phyloP scores from a whole-genome alignment of 1,284 basidiomycete species.

The Ceraceosorus guamensis region DNA sequence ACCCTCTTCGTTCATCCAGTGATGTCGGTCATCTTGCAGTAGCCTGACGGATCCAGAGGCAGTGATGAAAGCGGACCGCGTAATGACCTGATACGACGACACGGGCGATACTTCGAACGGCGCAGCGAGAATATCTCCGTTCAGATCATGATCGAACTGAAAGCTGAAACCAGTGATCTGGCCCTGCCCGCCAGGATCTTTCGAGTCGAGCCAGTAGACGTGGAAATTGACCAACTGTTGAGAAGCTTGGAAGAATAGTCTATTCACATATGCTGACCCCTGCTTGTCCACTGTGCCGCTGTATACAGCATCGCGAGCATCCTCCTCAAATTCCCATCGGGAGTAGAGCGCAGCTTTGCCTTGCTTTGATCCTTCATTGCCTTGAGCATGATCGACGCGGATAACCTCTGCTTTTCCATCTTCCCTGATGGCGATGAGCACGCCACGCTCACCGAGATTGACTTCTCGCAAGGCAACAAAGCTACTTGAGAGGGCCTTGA shows the following conservation, averaged over 20 bases:
- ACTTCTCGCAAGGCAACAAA: constrained; percentile 25
- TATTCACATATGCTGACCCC: constrained; percentile 60
- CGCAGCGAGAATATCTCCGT: constrained; percentile 60
- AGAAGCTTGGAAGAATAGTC: constrained; percentile 57
- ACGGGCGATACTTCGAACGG: constrained; percentile 55
- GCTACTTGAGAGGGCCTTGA: constrained; percentile 11
- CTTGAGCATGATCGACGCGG: constrained; percentile 8
- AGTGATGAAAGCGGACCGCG: constrained; percentile 62
- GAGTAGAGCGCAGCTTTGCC: constrained; percentile 13
- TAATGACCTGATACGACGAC: constrained; percentile 51
- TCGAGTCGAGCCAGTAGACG: constrained; percentile 57
- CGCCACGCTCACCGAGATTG: constrained; percentile 33
- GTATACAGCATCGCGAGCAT: constrained; percentile 45
- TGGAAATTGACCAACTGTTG: constrained; percentile 53
- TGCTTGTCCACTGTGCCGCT: constrained; percentile 58
- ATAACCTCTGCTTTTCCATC: constrained; percentile 33
- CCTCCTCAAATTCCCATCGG: constrained; percentile 42
- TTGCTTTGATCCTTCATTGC: constrained; percentile 8
- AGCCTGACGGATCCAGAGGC: constrained; percentile 71
- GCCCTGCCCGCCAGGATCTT: constrained; percentile 57
- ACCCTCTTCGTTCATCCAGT: constrained; percentile 78
- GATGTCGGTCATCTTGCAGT: constrained; percentile 60
- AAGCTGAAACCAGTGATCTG: constrained; percentile 62
- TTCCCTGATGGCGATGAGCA: constrained; percentile 29
- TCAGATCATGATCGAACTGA: constrained; percentile 62